Evolutionary conservation across 179 eudicot species (phyloP).

Genomic region (Drosera spatulata): DNA sequence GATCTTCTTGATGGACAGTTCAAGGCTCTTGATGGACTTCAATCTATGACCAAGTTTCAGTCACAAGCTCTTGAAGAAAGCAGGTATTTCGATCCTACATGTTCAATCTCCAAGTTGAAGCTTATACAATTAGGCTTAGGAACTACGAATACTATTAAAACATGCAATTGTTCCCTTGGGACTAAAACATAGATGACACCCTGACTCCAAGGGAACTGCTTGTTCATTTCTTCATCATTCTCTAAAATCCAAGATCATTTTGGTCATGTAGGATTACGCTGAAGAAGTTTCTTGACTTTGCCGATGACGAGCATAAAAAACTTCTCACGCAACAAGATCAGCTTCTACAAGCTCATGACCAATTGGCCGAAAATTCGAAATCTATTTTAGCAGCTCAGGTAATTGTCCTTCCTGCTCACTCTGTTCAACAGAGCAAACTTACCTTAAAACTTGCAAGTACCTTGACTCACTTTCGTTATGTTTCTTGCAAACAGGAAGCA

Average conservation of each 20-base stretch:
- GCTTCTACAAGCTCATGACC: slow-evolving; percentile 59
- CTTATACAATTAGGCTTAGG: no score
- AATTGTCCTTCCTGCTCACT: not conserved
- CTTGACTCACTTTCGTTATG: not conserved
- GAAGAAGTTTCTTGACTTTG: slow-evolving; percentile 45
- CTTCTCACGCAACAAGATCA: slow-evolving; percentile 49
- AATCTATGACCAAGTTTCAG: slow-evolving; percentile 37
- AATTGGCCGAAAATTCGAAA: slow-evolving; percentile 49
- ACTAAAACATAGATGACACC: no score
- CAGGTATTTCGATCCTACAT: slow-evolving; percentile 28
- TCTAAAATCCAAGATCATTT: no score
- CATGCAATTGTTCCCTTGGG: no score
- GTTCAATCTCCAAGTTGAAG: no score
- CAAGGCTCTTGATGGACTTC: slow-evolving; percentile 56
- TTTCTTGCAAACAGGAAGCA: slow-evolving; percentile 42
- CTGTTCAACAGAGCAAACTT: not conserved
- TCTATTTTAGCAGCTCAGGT: slow-evolving; percentile 84
- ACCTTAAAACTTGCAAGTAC: not conserved
- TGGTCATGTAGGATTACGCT: slow-evolving; percentile 27
- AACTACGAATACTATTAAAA: no score
- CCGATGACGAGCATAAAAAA: slow-evolving; percentile 56
- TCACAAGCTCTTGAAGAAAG: slow-evolving; percentile 70
- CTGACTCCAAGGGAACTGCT: no score
- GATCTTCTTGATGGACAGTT: slow-evolving; percentile 59
- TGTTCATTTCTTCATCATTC: no score